Evolutionary conservation across 768 basidiomycete species (phyloP).

Genomic region (Naganishia vaughanmartiniae): DNA sequence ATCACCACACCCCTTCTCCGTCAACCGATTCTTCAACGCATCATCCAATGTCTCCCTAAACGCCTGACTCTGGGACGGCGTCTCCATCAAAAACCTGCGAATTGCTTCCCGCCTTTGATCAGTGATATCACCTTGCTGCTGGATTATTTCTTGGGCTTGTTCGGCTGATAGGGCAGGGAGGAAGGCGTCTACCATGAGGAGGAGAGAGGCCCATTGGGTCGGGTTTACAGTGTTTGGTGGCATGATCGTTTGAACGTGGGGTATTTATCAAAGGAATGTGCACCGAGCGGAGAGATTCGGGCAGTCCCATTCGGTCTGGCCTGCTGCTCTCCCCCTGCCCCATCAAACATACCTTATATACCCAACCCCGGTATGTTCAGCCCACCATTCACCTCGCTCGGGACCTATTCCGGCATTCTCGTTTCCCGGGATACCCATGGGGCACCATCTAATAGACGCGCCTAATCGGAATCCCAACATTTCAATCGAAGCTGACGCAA

Average conservation of each 20-base stretch:
- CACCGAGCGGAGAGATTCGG: neutral
- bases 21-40: conserved; percentile 20
- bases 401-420: too few species aligned
- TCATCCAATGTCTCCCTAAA: conserved; percentile 13
- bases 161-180: conserved; percentile 12
- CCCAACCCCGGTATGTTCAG: too few species aligned
- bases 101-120: neutral
- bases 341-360: too few species aligned
- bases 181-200: conserved; percentile 28
- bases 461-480: neutral
- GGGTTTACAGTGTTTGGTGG: conserved; percentile 12
- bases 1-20: conserved; percentile 13
- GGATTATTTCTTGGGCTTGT: conserved; percentile 10
- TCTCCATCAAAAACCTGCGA: conserved; percentile 1
- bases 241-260: neutral
- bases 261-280: neutral
- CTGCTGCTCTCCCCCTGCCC: too few species aligned
- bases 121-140: conserved; percentile 1
- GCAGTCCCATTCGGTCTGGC: too few species aligned
- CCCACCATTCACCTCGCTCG: too few species aligned
- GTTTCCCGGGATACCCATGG: neutral
- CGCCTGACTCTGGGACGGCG: conserved; percentile 7
- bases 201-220: conserved; percentile 19
- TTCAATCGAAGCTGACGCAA: too few species aligned
- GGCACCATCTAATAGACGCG: too few species aligned